Conservation (phyloP, 2,329 filamentous ascomycete genomes). For the Myriosclerotinia duriaeana region DNA sequence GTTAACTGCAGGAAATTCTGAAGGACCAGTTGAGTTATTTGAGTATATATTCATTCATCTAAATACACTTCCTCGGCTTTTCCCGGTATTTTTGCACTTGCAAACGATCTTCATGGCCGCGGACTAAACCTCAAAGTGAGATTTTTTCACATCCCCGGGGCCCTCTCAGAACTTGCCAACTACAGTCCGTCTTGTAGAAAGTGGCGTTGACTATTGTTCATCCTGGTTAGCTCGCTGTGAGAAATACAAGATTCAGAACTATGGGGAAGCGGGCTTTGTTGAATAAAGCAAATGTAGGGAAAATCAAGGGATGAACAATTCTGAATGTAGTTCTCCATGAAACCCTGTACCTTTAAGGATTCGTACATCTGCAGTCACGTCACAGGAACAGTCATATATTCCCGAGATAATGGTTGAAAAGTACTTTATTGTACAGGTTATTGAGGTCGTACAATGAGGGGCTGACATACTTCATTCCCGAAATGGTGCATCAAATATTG, state of each 20-base stretch:
- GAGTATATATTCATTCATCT: neutral
- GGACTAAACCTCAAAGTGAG: neutral
- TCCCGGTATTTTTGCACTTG: neutral
- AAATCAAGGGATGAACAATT: neutral
- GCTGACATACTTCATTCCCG: too few species aligned
- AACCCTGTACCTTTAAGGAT: neutral
- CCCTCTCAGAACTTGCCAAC: neutral
- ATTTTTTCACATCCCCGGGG: neutral
- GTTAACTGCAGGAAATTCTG: too few species aligned
- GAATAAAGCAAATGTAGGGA: neutral
- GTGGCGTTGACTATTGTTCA: neutral
- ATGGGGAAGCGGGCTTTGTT: neutral
- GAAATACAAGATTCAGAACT: neutral
- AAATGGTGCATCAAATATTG: too few species aligned
- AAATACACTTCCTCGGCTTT: accelerated
- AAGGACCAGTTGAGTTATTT: too few species aligned
- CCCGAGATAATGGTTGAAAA: neutral
- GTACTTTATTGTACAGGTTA: too few species aligned
- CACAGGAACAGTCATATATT: neutral
- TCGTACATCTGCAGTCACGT: neutral
- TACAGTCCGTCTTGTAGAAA: neutral
- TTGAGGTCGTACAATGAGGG: neutral
- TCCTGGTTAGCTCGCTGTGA: accelerated
- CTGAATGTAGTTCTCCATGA: neutral
- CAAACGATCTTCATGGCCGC: neutral